Conservation (phyloP, 2,329 filamentous ascomycete genomes). For the Dendrostoma leiphaemia region DNA sequence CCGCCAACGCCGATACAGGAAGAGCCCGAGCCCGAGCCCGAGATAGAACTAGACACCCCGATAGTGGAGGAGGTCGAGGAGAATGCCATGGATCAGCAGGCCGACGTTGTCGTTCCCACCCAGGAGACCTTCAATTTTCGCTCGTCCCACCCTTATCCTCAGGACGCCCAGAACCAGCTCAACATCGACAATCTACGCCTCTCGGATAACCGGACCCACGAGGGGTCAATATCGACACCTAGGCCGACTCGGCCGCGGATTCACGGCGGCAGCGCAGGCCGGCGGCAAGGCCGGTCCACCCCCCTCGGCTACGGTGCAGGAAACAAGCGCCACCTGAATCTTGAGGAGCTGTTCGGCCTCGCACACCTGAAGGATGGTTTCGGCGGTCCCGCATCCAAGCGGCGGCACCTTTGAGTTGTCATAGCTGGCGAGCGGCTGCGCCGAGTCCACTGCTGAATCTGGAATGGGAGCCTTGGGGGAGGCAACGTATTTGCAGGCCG, state of each 20-base stretch:
- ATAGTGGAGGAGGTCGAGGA: slow-evolving; percentile 15
- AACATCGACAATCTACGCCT: slow-evolving; percentile 61
- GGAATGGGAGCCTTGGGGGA: too few relatives aligned
- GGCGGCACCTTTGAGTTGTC: background rate
- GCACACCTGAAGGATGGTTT: background rate
- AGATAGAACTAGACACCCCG: slow-evolving; percentile 31
- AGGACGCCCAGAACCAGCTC: slow-evolving; percentile 48
- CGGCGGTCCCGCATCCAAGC: background rate
- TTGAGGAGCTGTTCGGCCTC: slow-evolving; percentile 20
- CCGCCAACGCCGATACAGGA: slow-evolving; percentile 27
- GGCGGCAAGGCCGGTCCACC: slow-evolving; percentile 13
- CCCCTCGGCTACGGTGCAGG: slow-evolving; percentile 16
- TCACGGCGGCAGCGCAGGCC: background rate
- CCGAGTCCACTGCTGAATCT: too few relatives aligned
- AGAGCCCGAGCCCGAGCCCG: slow-evolving; percentile 34
- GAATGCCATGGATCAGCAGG: slow-evolving; percentile 24
- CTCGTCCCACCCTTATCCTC: slow-evolving; percentile 59
- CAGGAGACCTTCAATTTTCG: slow-evolving; percentile 69
- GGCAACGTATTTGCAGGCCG: too few relatives aligned
- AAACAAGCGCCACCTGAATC: slow-evolving; percentile 26
- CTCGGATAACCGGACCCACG: slow-evolving; percentile 46
- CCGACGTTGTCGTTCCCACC: slow-evolving; percentile 48
- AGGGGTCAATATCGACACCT: slow-evolving; percentile 29
- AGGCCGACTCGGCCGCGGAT: slow-evolving; percentile 21
- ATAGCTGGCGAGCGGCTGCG: background rate